These are phyloP conservation scores for Trametes gibbosa DNA, from an alignment of 768 basidiomycete genomes.

Conservation along the genomic window DNA sequence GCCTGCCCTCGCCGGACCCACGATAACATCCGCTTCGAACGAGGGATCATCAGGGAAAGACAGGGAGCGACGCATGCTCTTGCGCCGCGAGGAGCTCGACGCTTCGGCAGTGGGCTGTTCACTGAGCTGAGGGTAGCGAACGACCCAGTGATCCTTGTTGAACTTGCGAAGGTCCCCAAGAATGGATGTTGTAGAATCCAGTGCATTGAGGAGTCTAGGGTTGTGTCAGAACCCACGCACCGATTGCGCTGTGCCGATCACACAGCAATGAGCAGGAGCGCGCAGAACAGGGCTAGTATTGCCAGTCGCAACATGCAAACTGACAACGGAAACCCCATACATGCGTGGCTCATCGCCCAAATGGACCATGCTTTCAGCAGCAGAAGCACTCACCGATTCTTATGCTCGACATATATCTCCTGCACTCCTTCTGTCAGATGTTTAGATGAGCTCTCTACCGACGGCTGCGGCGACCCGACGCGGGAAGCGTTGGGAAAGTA, in stretches of 20 bases:
- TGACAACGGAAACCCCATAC: too few species aligned
- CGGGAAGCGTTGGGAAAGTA: conserved; percentile 26
- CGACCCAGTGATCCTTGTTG: conserved; percentile 84
- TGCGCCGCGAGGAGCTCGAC: conserved; percentile 35
- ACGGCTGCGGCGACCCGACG: conserved; percentile 19
- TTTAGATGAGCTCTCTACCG: conserved; percentile 25
- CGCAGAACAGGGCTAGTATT: too few species aligned
- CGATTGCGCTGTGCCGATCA: too few species aligned
- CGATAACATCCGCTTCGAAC: conserved; percentile 61
- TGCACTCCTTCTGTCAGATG: conserved; percentile 70
- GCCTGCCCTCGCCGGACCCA: conserved; percentile 47
- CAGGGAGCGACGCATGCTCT: conserved; percentile 60
- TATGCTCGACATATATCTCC: conserved; percentile 71
- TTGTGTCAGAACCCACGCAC: neutral
- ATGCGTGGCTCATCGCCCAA: too few species aligned
- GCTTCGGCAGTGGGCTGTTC: conserved; percentile 38
- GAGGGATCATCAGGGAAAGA: conserved; percentile 85
- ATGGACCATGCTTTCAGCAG: neutral
- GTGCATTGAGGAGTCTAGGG: conserved; percentile 69
- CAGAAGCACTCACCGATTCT: conserved; percentile 57
- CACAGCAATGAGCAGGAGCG: neutral
- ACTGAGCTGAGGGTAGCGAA: conserved; percentile 80
- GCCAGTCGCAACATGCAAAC: too few species aligned
- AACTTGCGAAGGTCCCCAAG: conserved; percentile 71
- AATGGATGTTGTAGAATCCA: conserved; percentile 68